Evolutionary conservation across 345 rosid species (phyloP).

Genomic region (Theobroma cacao): DNA sequence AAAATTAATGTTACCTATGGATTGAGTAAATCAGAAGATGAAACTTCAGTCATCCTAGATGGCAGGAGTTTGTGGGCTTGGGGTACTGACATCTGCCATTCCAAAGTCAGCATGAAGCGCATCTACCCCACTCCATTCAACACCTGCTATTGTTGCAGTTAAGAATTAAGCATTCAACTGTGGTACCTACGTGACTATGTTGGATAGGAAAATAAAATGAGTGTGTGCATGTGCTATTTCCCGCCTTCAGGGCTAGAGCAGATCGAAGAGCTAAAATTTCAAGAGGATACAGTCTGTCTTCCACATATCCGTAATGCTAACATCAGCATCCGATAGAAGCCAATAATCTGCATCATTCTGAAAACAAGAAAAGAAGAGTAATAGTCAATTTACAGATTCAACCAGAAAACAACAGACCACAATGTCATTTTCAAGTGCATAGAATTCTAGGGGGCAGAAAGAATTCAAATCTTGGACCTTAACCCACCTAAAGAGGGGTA

Average conservation of each 20-base stretch:
- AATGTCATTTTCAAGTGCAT: not conserved
- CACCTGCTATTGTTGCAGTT: constrained; percentile 49
- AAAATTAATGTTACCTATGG: constrained; percentile 34
- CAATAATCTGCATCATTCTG: constrained; percentile 91
- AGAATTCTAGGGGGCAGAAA: not conserved
- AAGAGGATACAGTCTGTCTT: constrained; percentile 88
- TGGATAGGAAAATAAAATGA: not conserved
- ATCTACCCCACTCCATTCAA: constrained; percentile 55
- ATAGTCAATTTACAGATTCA: not conserved
- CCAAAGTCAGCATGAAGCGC: constrained; percentile 51
- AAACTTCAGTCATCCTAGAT: constrained; percentile 37
- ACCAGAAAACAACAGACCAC: constrained; percentile 2
- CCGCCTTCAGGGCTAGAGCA: not conserved
- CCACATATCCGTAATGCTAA: constrained; percentile 96
- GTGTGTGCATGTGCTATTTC: not conserved
- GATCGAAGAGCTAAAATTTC: constrained; percentile 8
- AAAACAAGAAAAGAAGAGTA: constrained; percentile 18
- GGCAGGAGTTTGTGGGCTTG: constrained; percentile 54
- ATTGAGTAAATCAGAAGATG: constrained; percentile 33
- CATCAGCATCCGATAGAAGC: constrained; percentile 77
- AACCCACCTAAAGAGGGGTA: not conserved
- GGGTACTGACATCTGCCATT: constrained; percentile 50
- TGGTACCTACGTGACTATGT: not conserved
- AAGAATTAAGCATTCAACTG: constrained; percentile 35
- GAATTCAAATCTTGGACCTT: not conserved